These are phyloP conservation scores for Ustilago sp. DNA, from an alignment of 1,284 basidiomycete species.

Conservation along the genomic window DNA sequence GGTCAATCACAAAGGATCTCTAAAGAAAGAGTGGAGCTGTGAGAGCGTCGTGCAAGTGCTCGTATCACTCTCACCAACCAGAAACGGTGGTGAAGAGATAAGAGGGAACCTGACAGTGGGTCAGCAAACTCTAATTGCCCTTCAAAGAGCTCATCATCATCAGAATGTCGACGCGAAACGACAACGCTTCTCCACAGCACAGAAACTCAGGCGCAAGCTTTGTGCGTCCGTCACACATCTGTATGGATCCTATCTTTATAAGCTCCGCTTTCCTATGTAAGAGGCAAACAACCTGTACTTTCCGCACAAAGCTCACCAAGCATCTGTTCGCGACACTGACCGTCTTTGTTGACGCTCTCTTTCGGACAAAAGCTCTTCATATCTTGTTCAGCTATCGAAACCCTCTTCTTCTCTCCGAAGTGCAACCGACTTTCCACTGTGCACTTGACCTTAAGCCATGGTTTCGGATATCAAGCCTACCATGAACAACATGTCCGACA, in stretches of 20 bases:
- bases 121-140: not conserved
- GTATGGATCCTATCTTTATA: conserved; percentile 20
- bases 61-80: too few relatives aligned
- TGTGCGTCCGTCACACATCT: conserved; percentile 8
- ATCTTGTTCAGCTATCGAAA: not conserved
- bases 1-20: not conserved
- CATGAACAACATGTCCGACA: not conserved
- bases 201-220: conserved; percentile 11
- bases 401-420: not conserved
- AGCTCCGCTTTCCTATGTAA: conserved; percentile 9
- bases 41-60: too few relatives aligned
- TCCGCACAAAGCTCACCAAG: not conserved
- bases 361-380: not conserved
- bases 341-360: not conserved
- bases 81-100: not conserved
- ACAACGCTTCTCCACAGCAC: not conserved
- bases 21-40: too few relatives aligned
- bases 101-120: conserved; percentile 3
- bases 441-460: not conserved
- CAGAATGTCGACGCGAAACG: conserved; percentile 18
- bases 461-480: not conserved
- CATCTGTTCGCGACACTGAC: conserved; percentile 8
- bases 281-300: not conserved
- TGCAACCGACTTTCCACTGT: not conserved
- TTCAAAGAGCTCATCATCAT: not conserved